These are phyloP conservation scores for Puccinia brachypodii DNA, from an alignment of 1,284 basidiomycete species.

Conservation along the genomic window DNA sequence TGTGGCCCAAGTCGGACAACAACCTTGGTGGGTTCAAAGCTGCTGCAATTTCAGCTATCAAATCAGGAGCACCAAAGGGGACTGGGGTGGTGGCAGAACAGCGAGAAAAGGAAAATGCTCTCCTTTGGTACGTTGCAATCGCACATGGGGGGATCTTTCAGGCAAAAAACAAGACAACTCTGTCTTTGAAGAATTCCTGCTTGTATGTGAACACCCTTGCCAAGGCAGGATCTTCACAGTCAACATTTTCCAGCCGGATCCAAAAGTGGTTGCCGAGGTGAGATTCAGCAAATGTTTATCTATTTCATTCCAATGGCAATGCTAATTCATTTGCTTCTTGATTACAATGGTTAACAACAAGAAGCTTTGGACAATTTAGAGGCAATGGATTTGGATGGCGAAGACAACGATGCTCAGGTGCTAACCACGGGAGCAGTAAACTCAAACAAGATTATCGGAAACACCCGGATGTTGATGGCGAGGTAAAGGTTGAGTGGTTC, in stretches of 20 bases:
- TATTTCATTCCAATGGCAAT: background rate
- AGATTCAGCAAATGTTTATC: background rate
- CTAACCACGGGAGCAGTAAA: background rate
- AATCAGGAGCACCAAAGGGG: no score
- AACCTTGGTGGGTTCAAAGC: background rate
- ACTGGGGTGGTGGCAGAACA: background rate
- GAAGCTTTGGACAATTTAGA: background rate
- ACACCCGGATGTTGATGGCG: background rate
- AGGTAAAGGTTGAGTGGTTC: background rate
- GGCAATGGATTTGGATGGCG: background rate
- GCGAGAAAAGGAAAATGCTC: background rate
- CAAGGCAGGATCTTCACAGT: background rate
- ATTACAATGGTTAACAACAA: no score
- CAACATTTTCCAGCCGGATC: no score
- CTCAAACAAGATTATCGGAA: background rate
- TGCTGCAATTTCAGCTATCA: background rate
- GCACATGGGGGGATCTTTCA: background rate
- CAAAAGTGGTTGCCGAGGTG: background rate
- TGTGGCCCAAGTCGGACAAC: background rate
- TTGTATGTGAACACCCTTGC: no score
- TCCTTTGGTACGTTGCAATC: background rate
- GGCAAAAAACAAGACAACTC: background rate
- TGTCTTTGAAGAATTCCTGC: background rate
- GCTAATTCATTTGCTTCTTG: no score
- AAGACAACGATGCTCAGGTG: background rate